Percentiles rank a stretch among this genome's conserved stretches.
Conservation (phyloP, 2,329 filamentous ascomycete genomes). For the Colletotrichum gloeosporioides region DNA sequence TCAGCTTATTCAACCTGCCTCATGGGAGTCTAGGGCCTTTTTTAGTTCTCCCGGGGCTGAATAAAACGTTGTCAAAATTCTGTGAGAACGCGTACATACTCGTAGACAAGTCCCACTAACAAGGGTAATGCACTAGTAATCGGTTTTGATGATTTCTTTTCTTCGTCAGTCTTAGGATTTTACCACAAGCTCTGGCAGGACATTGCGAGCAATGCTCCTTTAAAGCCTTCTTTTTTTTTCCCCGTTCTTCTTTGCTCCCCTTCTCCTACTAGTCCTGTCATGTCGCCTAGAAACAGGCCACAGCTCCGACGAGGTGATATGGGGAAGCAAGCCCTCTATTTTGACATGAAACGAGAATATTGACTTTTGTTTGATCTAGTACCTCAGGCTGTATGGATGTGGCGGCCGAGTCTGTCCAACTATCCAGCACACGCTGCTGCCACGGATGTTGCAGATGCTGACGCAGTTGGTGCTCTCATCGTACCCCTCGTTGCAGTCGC, state of each 20-base stretch:
- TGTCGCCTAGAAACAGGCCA: background rate
- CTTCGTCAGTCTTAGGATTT: background rate
- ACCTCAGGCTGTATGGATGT: too few species aligned
- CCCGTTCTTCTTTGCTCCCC: background rate
- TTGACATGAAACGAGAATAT: too few species aligned
- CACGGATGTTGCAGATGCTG: background rate
- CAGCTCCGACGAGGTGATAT: background rate
- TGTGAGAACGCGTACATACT: background rate
- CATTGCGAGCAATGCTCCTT: too few species aligned
- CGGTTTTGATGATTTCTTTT: too few species aligned
- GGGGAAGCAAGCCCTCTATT: background rate
- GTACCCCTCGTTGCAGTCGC: background rate
- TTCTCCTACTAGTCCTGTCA: too few species aligned
- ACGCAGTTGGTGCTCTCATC: background rate
- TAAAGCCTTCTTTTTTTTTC: background rate
- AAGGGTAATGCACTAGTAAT: too few species aligned
- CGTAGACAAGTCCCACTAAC: fast-evolving
- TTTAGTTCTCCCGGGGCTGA: too few species aligned
- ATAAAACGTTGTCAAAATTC: too few species aligned
- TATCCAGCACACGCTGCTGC: background rate
- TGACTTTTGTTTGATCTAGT: too few species aligned
- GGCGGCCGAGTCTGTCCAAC: background rate
- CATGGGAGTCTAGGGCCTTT: background rate
- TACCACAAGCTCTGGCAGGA: too few species aligned
- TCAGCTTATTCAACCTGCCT: too few species aligned